Evolutionary conservation across 257 asterid genomes (phyloP).

Genomic region (Osmanthus fragrans): DNA sequence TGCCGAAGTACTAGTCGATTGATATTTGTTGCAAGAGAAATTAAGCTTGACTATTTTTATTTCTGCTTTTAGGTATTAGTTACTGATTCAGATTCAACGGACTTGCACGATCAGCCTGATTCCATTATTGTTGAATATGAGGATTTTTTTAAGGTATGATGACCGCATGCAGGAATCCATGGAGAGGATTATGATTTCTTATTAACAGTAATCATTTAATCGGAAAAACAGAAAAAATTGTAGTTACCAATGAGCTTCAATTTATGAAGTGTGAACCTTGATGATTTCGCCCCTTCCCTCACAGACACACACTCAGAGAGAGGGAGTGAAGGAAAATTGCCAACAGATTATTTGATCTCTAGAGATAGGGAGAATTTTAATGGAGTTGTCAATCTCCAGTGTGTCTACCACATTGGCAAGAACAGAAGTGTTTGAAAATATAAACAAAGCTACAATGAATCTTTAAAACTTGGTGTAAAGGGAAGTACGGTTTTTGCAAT

Average conservation of each 20-base stretch:
- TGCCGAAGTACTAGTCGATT: background rate
- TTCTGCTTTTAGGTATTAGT: constrained; percentile 45
- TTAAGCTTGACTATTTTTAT: constrained; percentile 10
- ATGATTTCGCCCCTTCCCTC: too few relatives aligned
- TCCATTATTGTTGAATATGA: constrained; percentile 65
- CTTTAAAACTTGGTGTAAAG: background rate
- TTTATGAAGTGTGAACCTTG: background rate
- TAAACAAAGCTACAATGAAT: background rate
- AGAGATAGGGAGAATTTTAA: background rate
- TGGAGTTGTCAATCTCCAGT: background rate
- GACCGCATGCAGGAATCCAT: background rate
- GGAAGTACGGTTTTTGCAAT: background rate
- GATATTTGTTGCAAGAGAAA: background rate
- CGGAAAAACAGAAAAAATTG: background rate
- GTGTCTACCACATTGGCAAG: background rate
- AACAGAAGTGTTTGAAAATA: background rate
- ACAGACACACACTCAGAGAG: background rate
- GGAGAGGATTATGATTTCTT: background rate
- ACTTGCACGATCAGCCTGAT: constrained; percentile 41
- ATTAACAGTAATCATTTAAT: background rate
- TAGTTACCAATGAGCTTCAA: background rate
- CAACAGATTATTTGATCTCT: background rate
- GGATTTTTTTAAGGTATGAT: constrained; percentile 78
- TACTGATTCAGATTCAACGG: constrained; percentile 45
- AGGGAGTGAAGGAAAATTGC: background rate